A percentile compares a stretch with the other conserved stretches of the same genome.
Conservation (phyloP, 768 basidiomycete species). For the Tylopilus rubrobrunneus region DNA sequence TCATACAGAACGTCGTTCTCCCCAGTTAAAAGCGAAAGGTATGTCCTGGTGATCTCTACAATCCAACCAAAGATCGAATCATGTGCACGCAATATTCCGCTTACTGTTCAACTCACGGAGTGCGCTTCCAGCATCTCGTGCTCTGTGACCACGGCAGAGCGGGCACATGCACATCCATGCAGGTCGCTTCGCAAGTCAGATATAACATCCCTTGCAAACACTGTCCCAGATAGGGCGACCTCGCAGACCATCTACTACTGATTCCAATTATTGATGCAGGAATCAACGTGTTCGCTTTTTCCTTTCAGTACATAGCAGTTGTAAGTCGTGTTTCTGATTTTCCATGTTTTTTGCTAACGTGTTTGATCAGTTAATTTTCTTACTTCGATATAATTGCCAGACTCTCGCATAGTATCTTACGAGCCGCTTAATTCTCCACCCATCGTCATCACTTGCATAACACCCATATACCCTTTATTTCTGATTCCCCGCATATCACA, state of each 20-base stretch:
- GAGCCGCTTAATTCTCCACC: background rate
- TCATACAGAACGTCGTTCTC: slow-evolving; percentile 7
- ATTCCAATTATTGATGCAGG: no score
- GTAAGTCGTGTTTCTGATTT: slow-evolving; percentile 2
- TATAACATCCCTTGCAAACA: slow-evolving; percentile 1
- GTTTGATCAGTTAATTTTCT: background rate
- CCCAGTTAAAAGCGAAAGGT: slow-evolving; percentile 16
- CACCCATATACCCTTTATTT: background rate
- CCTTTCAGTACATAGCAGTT: background rate
- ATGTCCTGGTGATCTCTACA: slow-evolving; percentile 12
- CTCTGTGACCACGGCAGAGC: no score
- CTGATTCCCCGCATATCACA: background rate
- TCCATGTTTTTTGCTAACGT: background rate
- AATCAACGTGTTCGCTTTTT: background rate
- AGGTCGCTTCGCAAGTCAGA: rapidly evolving
- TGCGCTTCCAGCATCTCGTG: background rate
- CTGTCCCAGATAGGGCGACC: slow-evolving; percentile 7
- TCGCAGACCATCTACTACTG: no score
- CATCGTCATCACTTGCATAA: background rate
- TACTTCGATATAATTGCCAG: background rate
- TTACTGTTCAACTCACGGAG: slow-evolving; percentile 5
- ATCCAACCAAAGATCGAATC: slow-evolving; percentile 3
- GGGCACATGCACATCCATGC: no score
- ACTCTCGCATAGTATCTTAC: background rate
- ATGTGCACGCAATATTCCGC: slow-evolving; percentile 14